A percentile compares a stretch with the other conserved stretches of the same genome.
Evolutionary conservation across 2,329 filamentous ascomycete species (phyloP).

Genomic region (Trichothecium roseum): DNA sequence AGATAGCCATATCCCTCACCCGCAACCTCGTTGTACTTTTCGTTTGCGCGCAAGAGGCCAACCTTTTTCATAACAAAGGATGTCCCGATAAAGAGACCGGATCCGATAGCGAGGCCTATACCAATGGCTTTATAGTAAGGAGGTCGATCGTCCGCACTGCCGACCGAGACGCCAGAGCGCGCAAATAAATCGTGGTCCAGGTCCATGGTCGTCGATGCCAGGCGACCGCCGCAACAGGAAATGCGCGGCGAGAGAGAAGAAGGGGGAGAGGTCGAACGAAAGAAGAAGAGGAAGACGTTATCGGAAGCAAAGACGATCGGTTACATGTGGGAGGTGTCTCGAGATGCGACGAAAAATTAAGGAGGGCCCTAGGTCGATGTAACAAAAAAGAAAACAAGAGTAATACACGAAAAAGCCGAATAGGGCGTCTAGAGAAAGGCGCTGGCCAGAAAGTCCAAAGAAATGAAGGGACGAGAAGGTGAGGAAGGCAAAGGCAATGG

Average conservation of each 20-base stretch:
- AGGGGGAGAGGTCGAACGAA: not conserved
- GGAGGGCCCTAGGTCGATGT: not conserved
- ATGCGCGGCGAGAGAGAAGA: not conserved
- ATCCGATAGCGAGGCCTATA: conserved; percentile 74
- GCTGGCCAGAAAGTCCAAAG: too few species aligned
- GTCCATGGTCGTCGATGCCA: not conserved
- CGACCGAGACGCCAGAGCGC: conserved; percentile 2
- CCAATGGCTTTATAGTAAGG: conserved; percentile 73
- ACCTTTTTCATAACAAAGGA: conserved; percentile 96
- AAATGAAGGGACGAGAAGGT: too few species aligned
- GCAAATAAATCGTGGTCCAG: conserved; percentile 2
- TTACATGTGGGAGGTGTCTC: too few species aligned
- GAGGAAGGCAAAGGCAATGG: not conserved
- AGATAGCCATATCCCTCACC: conserved; percentile 96
- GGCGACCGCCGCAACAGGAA: not conserved
- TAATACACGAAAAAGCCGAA: too few species aligned
- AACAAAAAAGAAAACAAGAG: not conserved
- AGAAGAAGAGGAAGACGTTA: not conserved
- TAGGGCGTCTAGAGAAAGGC: too few species aligned
- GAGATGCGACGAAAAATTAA: not conserved
- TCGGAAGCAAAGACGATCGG: too few species aligned
- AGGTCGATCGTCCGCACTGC: conserved; percentile 23
- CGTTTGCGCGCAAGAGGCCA: conserved; percentile 81
- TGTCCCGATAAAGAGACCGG: conserved; percentile 83
- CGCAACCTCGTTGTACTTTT: conserved; percentile 91